Evolutionary conservation across 1,284 basidiomycete species (phyloP), one percentile per base, ranked within the genome.

Genomic region (Rhodofomes roseus): DNA sequence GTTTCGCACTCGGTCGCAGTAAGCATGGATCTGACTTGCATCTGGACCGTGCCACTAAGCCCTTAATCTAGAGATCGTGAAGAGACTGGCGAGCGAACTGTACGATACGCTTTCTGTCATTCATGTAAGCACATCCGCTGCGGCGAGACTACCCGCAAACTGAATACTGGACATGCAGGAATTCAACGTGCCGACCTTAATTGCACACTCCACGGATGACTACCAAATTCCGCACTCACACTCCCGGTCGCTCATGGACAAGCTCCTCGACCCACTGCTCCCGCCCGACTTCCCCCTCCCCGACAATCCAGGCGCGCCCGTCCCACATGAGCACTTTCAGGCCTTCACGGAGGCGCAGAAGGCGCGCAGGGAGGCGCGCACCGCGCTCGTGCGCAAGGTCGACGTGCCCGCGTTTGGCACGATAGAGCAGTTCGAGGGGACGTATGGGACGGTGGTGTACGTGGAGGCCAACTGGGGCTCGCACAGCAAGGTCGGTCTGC

Each of bases 161-260:
- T 34, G 59, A 18, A 51, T 55, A 5, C 40, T 41, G 23, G 11
- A 6, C 29, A 46, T 31, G 14, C 53, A 66, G 62, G 63, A 69
- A 20, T 68, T 71, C 58, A 81, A 83, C 36, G 83, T 83, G 0
- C 82, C 89, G 4, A 81, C 94, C 6, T 75, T 96, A 14, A 81
- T 97, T 62, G 84, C 85, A 0, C 95, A 97, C 70, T 86, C 94
- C 1, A 80, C 84, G 65, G 80, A 93, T 69, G 95, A 98, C 74
- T 81, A 79, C 68, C 88, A 93, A 41, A 95, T 97, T 56, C 91
- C 91, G 0, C 74, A 82, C 66, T 76, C 81, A 0, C 95, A 98
- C 71, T 91, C 92, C 0, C 78, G 81, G n/a, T 76, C 77, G 0
- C 80, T 96, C 18, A 93, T 93, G 71, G 77, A 89, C 41, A 76